These are phyloP conservation scores for Stemphylium vesicarium DNA, from an alignment of 2,329 filamentous ascomycete species.

Conservation along the genomic window DNA sequence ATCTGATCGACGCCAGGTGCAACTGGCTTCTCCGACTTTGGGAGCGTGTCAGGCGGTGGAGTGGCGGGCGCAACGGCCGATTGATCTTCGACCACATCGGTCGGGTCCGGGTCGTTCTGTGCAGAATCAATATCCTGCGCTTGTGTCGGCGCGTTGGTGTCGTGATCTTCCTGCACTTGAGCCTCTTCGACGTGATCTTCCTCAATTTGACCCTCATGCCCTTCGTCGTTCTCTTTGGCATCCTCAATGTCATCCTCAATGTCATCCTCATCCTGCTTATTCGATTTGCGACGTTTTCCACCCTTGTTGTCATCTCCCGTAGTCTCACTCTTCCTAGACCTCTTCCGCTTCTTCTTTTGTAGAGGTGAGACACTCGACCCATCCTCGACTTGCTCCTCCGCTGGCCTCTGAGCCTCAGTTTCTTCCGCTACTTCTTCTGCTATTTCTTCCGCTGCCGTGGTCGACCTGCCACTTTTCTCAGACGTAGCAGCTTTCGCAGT, in stretches of 20 bases:
- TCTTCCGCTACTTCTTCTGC: no score
- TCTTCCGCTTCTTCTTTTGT: not conserved
- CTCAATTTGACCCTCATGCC: not conserved
- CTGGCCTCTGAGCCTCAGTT: not conserved
- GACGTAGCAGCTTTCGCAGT: not conserved
- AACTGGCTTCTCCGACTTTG: not conserved
- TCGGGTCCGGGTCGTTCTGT: not conserved
- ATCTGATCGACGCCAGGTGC: slow-evolving; percentile 38
- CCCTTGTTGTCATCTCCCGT: not conserved
- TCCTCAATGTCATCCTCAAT: not conserved
- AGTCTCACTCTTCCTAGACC: not conserved
- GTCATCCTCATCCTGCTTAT: not conserved
- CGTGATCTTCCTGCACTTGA: not conserved
- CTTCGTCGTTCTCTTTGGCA: not conserved
- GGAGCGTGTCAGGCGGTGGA: not conserved
- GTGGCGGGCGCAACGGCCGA: not conserved
- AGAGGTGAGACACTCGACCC: not conserved
- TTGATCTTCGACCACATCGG: not conserved
- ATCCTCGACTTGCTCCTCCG: not conserved
- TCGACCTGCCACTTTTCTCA: not conserved
- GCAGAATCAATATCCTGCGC: not conserved
- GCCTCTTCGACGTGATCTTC: not conserved
- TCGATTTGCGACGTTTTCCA: not conserved
- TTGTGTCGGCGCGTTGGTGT: no score
- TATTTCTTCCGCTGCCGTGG: not conserved